phyloP scores from a whole-genome alignment of 768 basidiomycete genomes.

The Agaricus sinodeliciosus region DNA sequence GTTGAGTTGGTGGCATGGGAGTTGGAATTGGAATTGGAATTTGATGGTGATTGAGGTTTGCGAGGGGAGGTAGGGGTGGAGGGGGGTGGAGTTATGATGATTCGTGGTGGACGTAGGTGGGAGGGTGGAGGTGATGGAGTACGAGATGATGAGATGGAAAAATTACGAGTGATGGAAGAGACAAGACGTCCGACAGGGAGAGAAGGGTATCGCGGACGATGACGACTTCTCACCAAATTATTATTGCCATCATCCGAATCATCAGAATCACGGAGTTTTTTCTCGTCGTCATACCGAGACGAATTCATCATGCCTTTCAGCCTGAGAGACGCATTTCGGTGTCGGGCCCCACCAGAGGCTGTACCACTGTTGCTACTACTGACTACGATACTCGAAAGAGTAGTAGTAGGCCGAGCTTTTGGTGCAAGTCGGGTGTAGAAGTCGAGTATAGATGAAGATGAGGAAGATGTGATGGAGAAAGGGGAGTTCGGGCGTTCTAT shows the following conservation, averaged over 20 bases:
- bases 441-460: neutral
- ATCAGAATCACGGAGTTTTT: neutral
- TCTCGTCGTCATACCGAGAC: neutral
- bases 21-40: neutral
- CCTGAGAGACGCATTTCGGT: neutral
- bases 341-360: neutral
- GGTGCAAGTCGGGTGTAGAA: neutral
- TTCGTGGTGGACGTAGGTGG: neutral
- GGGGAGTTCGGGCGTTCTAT: neutral
- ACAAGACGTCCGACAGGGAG: neutral
- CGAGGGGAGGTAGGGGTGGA: too few species aligned
- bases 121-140: neutral
- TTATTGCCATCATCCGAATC: neutral
- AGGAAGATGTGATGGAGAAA: neutral
- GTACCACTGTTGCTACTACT: neutral
- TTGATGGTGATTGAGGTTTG: neutral
- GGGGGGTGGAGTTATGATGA: neutral
- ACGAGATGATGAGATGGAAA: neutral
- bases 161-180: neutral
- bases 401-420: neutral
- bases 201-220: neutral
- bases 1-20: neutral
- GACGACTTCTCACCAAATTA: neutral
- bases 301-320: neutral
- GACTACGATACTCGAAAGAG: neutral